A percentile compares a stretch with the other conserved stretches of the same genome.
These are phyloP conservation scores for Tremellales sp. DNA, from an alignment of 1,284 basidiomycete genomes.

Conservation along the genomic window DNA sequence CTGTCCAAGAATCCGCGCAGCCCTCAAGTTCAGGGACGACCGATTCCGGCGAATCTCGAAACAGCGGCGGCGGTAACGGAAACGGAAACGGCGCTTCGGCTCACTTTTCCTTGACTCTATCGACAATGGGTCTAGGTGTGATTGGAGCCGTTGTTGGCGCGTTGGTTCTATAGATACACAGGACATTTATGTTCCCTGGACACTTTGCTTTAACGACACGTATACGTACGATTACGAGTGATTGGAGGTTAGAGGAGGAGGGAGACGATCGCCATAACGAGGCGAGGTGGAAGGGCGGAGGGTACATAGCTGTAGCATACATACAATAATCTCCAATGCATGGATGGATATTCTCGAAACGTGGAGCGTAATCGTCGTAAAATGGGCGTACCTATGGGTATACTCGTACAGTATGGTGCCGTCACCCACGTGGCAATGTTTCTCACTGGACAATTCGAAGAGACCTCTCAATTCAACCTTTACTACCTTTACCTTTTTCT, in stretches of 20 bases:
- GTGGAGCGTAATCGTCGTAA: too few species aligned
- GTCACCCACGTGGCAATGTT: too few species aligned
- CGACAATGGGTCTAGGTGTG: background rate
- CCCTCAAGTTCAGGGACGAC: background rate
- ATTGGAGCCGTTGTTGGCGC: background rate
- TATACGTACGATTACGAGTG: too few species aligned
- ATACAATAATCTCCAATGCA: background rate
- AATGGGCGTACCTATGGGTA: too few species aligned
- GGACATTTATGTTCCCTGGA: too few species aligned
- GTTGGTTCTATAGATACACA: background rate
- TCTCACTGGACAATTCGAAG: too few species aligned
- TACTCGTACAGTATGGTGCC: too few species aligned
- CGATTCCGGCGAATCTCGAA: background rate
- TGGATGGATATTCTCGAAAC: background rate
- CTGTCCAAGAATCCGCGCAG: constrained; percentile 3
- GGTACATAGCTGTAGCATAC: background rate
- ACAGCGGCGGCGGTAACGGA: background rate
- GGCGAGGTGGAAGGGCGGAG: too few species aligned
- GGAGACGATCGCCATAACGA: too few species aligned
- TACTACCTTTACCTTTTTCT: background rate
- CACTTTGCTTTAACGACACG: too few species aligned
- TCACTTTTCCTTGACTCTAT: background rate
- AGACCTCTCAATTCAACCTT: too few species aligned
- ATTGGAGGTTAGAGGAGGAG: too few species aligned
- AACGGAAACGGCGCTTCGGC: background rate